phyloP scores from a whole-genome alignment of 2,329 filamentous ascomycete species.

The Ilyonectria destructans region DNA sequence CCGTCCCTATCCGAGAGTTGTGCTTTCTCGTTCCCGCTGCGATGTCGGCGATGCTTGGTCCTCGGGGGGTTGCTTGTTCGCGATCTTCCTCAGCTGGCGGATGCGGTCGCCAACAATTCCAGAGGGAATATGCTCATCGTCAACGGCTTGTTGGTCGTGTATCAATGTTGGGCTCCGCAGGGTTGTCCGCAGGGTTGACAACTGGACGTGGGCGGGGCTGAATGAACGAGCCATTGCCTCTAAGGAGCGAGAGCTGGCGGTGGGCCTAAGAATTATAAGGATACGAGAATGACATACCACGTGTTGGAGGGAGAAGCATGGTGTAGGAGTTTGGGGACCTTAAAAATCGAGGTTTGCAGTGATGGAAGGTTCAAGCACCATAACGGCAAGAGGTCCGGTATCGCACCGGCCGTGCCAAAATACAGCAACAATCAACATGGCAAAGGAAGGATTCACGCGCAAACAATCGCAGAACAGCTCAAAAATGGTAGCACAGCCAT shows the following conservation, averaged over 20 bases:
- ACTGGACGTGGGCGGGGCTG: conserved; percentile 23
- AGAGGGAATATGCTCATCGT: conserved; percentile 40
- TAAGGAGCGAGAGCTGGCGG: conserved; percentile 16
- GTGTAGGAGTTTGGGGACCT: conserved; percentile 22
- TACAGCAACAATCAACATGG: conserved; percentile 14
- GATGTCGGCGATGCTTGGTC: conserved; percentile 27
- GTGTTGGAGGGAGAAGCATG: conserved; percentile 28
- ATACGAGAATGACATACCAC: conserved; percentile 30
- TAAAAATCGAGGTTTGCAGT: conserved; percentile 24
- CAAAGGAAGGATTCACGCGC: conserved; percentile 42
- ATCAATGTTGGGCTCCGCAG: conserved; percentile 20
- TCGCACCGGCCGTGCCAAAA: conserved; percentile 35
- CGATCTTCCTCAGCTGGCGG: conserved; percentile 48
- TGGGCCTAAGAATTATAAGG: conserved; percentile 23
- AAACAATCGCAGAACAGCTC: conserved; percentile 29
- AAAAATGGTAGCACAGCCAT: conserved; percentile 50
- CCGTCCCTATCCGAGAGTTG: conserved; percentile 50
- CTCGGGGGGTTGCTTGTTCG: conserved; percentile 29
- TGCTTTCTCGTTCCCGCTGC: conserved; percentile 45
- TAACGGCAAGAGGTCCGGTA: conserved; percentile 28
- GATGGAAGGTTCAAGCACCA: conserved; percentile 26
- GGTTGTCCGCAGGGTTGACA: conserved; percentile 22
- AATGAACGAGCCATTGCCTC: conserved; percentile 36
- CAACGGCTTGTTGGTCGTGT: conserved; percentile 25
- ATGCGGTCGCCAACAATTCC: conserved; percentile 52